Evolutionary conservation across 345 rosid genomes (phyloP).

Genomic region (Acer yangbiense): DNA sequence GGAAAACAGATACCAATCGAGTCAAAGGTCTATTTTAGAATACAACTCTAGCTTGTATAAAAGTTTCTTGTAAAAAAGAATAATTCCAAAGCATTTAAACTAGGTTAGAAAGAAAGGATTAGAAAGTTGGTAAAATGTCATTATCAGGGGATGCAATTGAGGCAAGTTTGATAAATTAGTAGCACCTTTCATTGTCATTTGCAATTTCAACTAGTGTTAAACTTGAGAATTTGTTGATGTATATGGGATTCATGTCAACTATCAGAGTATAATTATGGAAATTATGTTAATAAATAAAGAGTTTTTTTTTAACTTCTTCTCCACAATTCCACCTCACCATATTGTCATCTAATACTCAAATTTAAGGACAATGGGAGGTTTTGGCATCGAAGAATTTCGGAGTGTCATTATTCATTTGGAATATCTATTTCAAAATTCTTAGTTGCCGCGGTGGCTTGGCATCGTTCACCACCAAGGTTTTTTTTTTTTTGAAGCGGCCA

Average conservation of each 20-base stretch:
- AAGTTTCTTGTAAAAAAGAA: background rate
- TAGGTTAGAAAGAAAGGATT: background rate
- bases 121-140: background rate
- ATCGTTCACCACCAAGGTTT: too few species aligned
- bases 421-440: too few species aligned
- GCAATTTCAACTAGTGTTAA: too few species aligned
- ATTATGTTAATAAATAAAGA: too few species aligned
- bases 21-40: too few species aligned
- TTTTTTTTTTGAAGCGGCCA: too few species aligned
- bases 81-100: background rate
- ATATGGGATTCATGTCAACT: background rate
- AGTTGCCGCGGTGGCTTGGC: too few species aligned
- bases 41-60: too few species aligned
- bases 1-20: background rate
- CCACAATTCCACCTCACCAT: background rate
- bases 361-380: background rate
- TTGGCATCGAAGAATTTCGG: background rate
- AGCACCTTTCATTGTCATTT: too few species aligned
- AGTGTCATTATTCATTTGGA: background rate
- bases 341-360: background rate
- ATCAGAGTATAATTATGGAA: background rate
- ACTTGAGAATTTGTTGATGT: background rate
- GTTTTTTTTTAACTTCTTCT: background rate
- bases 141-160: background rate
- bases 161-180: background rate